A percentile compares a stretch with the other conserved stretches of the same genome.
Evolutionary conservation across 2,329 filamentous ascomycete species (phyloP).

Genomic region (Arthrobotrys megalospora): DNA sequence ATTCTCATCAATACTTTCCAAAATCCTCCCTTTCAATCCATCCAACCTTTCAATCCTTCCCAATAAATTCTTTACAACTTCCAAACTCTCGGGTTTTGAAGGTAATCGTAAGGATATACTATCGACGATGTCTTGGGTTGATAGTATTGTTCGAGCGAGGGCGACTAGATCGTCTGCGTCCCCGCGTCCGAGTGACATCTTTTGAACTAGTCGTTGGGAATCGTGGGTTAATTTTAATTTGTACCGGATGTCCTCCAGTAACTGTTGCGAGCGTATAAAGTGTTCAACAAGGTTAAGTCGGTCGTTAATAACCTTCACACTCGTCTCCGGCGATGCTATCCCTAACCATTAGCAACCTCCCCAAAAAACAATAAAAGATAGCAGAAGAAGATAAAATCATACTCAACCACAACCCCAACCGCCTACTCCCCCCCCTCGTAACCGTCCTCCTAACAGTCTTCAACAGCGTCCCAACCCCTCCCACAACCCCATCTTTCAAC

Average conservation of each 20-base stretch:
- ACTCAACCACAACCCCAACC: slow-evolving; percentile 88
- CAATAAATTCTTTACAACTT: slow-evolving; percentile 68
- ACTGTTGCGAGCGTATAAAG: slow-evolving; percentile 77
- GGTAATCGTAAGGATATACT: slow-evolving; percentile 67
- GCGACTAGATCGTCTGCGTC: slow-evolving; percentile 90
- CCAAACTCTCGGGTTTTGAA: slow-evolving; percentile 63
- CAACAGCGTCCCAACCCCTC: slow-evolving; percentile 81
- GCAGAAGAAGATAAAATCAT: slow-evolving; percentile 63
- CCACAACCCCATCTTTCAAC: slow-evolving; percentile 80
- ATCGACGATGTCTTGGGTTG: slow-evolving; percentile 77
- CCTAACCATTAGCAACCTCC: neutral
- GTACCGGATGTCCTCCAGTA: slow-evolving; percentile 79
- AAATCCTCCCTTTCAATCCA: slow-evolving; percentile 79
- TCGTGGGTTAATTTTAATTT: slow-evolving; percentile 84
- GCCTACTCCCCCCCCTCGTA: slow-evolving; percentile 88
- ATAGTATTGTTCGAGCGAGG: slow-evolving; percentile 83
- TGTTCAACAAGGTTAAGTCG: slow-evolving; percentile 85
- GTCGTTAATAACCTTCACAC: slow-evolving; percentile 80
- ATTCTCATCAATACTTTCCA: slow-evolving; percentile 89
- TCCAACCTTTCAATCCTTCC: slow-evolving; percentile 76
- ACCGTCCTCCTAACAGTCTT: slow-evolving; percentile 91
- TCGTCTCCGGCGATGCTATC: slow-evolving; percentile 86
- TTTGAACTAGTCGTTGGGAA: slow-evolving; percentile 90
- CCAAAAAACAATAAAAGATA: slow-evolving; percentile 1
- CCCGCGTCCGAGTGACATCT: slow-evolving; percentile 92